Evolutionary conservation across 805 yeast genomes (phyloP), one percentile per base, ranked within the genome.

Genomic region (Vanderwaltozyma yarrowii): DNA sequence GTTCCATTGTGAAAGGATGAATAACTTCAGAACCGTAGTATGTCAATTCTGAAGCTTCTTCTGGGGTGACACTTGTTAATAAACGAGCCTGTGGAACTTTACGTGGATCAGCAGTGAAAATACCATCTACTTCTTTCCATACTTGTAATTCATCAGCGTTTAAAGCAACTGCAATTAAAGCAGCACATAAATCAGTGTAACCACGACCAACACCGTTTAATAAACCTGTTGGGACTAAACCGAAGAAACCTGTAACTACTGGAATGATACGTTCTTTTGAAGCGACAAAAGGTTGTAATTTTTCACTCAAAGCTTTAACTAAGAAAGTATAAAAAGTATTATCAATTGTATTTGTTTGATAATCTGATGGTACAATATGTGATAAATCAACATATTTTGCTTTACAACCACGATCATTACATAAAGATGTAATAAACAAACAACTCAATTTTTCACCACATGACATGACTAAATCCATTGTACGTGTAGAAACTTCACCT

Each of bases 41-140:
- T 1, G 98, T 92, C 60, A 92, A 74, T 66, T 92, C 98, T 0
- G 97, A 92, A 4, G 98, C 98, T 66, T 92, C 98, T 57, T 92
- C 97, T 4, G 98, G 98, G 0, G 97, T 92, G 45, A 92, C 96
- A 37, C 86, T 76, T 41, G 77, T 74, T 46, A 92, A 69, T 36
- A 89, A 67, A 50, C 95, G 71, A 3, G 98, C 98, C 39, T 76
- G 77, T 27, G 87, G 80, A 21, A 92, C 97, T 52, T 92, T 92
- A 44, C 98, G 71, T 30, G 98, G 98, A 59, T 92, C 98, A 3
- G 98, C 98, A 0, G 97, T 88, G 67, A 92, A 92, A 29, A 92
- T 92, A 51, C 98, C 98, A 59, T 92, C 98, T 37, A 92, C 98
- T 66, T 92, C 98, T 54, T 92, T 92, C 98, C 98, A 92, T 35